Evolutionary conservation across 1,284 basidiomycete species (phyloP), one percentile per base, ranked within the genome.

Genomic region (Malassezia furfur): DNA sequence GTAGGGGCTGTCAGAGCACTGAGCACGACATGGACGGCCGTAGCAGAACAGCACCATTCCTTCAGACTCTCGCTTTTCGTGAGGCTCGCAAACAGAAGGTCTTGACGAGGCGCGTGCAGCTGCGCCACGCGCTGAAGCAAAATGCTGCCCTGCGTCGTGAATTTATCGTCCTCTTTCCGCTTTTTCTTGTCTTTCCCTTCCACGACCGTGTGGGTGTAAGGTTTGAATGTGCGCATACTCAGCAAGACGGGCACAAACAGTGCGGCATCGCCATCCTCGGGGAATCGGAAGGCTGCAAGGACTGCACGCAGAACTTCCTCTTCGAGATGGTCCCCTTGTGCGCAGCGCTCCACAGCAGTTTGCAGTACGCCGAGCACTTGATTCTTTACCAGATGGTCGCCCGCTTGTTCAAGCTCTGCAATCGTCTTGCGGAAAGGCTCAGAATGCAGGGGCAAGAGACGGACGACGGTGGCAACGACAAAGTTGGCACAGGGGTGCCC

Each of bases 401-500:
- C 53, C 12, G 47, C 52, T 32, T 46, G 54, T 8, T 35, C 17
- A 7, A 60, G 53, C 43, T 52, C 50, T 17, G 54, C 41, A 12
- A 53, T n/a, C 14, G 54, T 36, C 11, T 21, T 17, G 1, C n/a
- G 11, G 37, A 52, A 34, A 1, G 43, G 50, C 3, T 8, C 35
- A n/a, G 22, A 21, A 7, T 36, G n/a, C 0, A 41, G 15, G 1
- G 34, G 19, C 9, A 72, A 59, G 4, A 63, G 43, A 1, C 59
- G 51, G 17, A 68, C n/a, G 11, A 59, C 32, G 0, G 59, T 47
- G 3, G 68, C 57, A 12, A 70, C 64, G 15, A 74, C 65, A 50
- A 64, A 70, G 46, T 73, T 73, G 14, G 66, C 72, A 15, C 66
- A 60, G 1, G 70, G 70, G 46, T 74, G 72, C 5, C 60, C 54